Base-by-base conservation (phyloP, 495 filamentous ascomycete genomes). In the Penicilliopsis zonata region DNA sequence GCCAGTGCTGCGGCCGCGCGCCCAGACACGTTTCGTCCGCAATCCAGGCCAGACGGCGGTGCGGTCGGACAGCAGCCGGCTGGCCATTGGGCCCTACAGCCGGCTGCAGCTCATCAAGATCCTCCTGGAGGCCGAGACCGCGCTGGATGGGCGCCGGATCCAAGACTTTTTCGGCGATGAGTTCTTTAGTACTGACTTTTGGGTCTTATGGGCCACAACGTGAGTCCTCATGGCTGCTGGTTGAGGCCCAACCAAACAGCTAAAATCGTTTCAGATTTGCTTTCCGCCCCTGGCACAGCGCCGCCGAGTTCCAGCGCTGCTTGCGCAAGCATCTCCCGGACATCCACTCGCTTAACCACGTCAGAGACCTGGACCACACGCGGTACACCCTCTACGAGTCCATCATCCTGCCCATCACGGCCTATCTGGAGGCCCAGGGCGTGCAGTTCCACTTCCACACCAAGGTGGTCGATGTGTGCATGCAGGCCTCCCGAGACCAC, bases 381-480 rank as follows among this genome's bases (percentile, higher is more conserved):
- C 47, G 42, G 4, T 58, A 53, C 38, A 61, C 63, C 27, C 49
- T 54, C 7, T 51, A 60, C 36, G 59, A 66, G 13, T 54, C 55
- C 1, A 53, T 67, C 17, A 47, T 55, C 10, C 31, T 47, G 7
- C 63, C 64, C 0, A 50, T 63, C 5, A 45, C 47, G 9, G 36
- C 46, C 3, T 64, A 57, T 34, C 57, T 69, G 2, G 34, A 50
- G 13, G 35, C 39, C 3, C 41, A 46, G 12, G 58, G 58, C 2
- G 63, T 67, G n/a, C 55, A 64, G 27, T 68, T 65, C 34, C 54
- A 31, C 8, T 59, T 53, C 33, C 27, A 53, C 31, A 56, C 52
- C 19, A 57, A 34, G 13, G 44, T 59, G 12, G 44, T 23, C 7
- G 39, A 55, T 19, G 44, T 58, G 28, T 28, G 43, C 20, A 49